These are phyloP conservation scores for Heliamphora exappendiculata DNA, from an alignment of 148 eudicot species.

Conservation along the genomic window DNA sequence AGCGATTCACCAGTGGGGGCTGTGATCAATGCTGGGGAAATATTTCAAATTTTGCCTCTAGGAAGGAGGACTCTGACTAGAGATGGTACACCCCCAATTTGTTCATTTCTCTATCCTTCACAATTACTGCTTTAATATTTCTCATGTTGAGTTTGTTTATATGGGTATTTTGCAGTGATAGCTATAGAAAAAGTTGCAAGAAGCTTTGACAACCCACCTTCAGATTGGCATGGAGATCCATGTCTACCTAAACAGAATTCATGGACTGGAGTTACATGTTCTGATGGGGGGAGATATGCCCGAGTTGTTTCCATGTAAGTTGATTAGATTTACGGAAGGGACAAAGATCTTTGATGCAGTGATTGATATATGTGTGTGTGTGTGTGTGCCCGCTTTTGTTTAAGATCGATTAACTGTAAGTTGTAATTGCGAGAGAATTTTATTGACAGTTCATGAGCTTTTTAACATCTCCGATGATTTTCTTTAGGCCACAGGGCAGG, in stretches of 20 bases:
- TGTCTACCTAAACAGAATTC: conserved; percentile 58
- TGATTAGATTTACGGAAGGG: conserved; percentile 2
- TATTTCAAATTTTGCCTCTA: conserved; percentile 51
- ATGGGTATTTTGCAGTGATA: conserved; percentile 28
- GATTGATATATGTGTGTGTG: no score
- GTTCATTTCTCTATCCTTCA: background rate
- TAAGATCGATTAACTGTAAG: no score
- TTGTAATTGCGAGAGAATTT: no score
- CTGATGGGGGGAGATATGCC: conserved; percentile 16
- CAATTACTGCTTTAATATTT: background rate
- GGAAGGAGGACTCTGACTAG: conserved; percentile 40
- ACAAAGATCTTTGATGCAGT: no score
- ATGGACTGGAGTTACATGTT: conserved; percentile 72
- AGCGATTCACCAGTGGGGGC: conserved; percentile 62
- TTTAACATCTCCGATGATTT: no score
- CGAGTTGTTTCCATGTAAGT: conserved; percentile 68
- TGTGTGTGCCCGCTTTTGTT: no score
- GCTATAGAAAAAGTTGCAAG: conserved; percentile 43
- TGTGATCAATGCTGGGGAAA: conserved; percentile 71
- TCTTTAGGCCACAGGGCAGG: no score
- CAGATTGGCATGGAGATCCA: conserved; percentile 89
- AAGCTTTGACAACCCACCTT: conserved; percentile 44
- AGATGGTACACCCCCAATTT: conserved; percentile 52
- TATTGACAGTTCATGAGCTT: no score
- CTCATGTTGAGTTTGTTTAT: background rate